Conservation (phyloP, 768 basidiomycete genomes). For the Naganishia onofrii region DNA sequence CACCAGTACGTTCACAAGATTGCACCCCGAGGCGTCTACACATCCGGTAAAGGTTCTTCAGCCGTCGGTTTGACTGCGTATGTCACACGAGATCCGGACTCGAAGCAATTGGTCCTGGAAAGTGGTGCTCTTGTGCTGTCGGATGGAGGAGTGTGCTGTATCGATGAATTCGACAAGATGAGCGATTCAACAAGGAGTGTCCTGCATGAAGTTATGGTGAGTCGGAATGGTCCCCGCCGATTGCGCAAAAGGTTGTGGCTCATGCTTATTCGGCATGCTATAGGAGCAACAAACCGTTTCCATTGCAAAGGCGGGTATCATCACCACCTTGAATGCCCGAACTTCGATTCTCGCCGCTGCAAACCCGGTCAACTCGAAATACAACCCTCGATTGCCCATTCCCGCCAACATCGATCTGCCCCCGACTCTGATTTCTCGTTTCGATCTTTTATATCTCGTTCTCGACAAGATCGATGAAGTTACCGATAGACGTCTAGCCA, state of each 20-base stretch:
- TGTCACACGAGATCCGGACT: slow-evolving; percentile 95
- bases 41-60: slow-evolving; percentile 96
- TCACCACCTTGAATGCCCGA: slow-evolving; percentile 94
- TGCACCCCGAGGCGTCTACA: slow-evolving; percentile 93
- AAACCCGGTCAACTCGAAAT: slow-evolving; percentile 93
- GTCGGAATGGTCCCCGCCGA: background rate
- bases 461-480: slow-evolving; percentile 90
- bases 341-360: slow-evolving; percentile 97
- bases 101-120: slow-evolving; percentile 94
- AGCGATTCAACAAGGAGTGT: slow-evolving; percentile 57
- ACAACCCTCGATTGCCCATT: slow-evolving; percentile 85
- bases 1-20: slow-evolving; percentile 97
- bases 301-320: slow-evolving; percentile 98
- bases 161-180: slow-evolving; percentile 82
- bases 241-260: background rate
- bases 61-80: slow-evolving; percentile 98
- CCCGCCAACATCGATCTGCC: slow-evolving; percentile 96
- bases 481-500: slow-evolving; percentile 79
- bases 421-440: slow-evolving; percentile 94
- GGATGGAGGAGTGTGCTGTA: slow-evolving; percentile 96
- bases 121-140: slow-evolving; percentile 91
- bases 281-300: slow-evolving; percentile 99
- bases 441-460: slow-evolving; percentile 92
- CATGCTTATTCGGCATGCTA: background rate
- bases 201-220: slow-evolving; percentile 58